phyloP scores from a whole-genome alignment of 2,329 filamentous ascomycete species.

The Pseudocercospora cruenta region DNA sequence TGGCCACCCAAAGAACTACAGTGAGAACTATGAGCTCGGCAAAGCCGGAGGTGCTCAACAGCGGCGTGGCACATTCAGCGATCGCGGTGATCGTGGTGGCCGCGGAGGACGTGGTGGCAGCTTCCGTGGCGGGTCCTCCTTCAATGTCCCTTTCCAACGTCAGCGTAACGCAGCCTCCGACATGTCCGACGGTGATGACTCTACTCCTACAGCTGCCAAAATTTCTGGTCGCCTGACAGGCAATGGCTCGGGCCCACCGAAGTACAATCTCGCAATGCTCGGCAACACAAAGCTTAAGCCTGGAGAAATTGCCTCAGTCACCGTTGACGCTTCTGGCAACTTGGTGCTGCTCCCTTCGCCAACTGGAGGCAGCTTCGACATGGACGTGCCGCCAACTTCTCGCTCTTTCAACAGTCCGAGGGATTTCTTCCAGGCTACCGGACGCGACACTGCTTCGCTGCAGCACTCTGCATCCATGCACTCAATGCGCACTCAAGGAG shows the following conservation, averaged over 20 bases:
- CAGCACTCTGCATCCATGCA: constrained; percentile 20
- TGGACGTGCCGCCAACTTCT: not conserved
- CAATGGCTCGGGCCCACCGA: constrained; percentile 7
- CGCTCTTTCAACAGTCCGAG: constrained; percentile 1
- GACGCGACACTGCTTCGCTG: not conserved
- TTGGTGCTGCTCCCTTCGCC: constrained; percentile 4
- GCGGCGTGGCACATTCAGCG: constrained; percentile 11
- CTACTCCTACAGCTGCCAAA: constrained; percentile 17
- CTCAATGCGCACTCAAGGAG: constrained; percentile 1
- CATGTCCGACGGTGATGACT: constrained; percentile 6
- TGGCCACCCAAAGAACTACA: constrained; percentile 24
- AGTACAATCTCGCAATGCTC: not conserved
- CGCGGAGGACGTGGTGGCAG: constrained; percentile 17
- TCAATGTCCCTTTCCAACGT: constrained; percentile 12
- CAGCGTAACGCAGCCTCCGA: not conserved
- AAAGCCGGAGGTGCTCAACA: not conserved
- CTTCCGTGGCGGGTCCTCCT: constrained; percentile 12
- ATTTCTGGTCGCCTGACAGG: constrained; percentile 4
- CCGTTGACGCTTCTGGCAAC: constrained; percentile 11
- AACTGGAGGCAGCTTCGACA: not conserved
- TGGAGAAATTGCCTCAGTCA: constrained; percentile 1
- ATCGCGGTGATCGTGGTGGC: constrained; percentile 19
- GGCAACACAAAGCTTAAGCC: constrained; percentile 4
- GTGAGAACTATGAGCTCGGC: constrained; percentile 18
- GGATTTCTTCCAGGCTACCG: not conserved